A percentile compares a stretch with the other conserved stretches of the same genome.
Evolutionary conservation across 106 monocot species (phyloP).

Genomic region (Platanthera zijinensis): DNA sequence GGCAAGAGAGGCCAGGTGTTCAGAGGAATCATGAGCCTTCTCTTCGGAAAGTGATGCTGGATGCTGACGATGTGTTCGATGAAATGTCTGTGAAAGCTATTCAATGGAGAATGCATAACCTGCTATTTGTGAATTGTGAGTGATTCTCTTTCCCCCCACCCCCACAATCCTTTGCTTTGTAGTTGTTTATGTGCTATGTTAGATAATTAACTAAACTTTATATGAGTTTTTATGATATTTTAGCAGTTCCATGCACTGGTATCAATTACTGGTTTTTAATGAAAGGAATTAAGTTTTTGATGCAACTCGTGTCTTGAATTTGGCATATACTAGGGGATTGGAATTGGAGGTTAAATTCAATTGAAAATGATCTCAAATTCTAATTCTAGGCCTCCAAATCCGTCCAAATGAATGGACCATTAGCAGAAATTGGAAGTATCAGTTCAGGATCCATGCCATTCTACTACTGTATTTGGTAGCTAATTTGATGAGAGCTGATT

Average conservation of each 20-base stretch:
- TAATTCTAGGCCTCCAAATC: too few species aligned
- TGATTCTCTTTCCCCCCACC: not conserved
- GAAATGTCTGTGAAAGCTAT: not conserved
- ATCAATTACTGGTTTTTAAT: not conserved
- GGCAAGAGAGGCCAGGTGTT: constrained; percentile 62
- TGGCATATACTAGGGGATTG: too few species aligned
- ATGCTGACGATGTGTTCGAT: not conserved
- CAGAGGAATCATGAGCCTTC: constrained; percentile 57
- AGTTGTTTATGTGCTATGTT: not conserved
- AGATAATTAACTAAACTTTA: not conserved
- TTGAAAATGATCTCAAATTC: too few species aligned
- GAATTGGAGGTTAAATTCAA: too few species aligned
- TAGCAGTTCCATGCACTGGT: not conserved
- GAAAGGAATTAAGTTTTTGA: not conserved
- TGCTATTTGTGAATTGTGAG: not conserved
- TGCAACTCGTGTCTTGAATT: not conserved
- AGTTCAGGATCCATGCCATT: too few species aligned
- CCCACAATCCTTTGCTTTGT: not conserved
- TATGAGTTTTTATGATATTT: not conserved
- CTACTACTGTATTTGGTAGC: too few species aligned
- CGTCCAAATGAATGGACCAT: too few species aligned
- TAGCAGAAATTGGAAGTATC: too few species aligned
- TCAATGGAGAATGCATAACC: too few species aligned
- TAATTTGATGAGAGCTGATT: not conserved
- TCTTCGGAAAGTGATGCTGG: constrained; percentile 55